Evolutionary conservation across 306 rosid genomes (phyloP).

Genomic region (Quercus bicolor): DNA sequence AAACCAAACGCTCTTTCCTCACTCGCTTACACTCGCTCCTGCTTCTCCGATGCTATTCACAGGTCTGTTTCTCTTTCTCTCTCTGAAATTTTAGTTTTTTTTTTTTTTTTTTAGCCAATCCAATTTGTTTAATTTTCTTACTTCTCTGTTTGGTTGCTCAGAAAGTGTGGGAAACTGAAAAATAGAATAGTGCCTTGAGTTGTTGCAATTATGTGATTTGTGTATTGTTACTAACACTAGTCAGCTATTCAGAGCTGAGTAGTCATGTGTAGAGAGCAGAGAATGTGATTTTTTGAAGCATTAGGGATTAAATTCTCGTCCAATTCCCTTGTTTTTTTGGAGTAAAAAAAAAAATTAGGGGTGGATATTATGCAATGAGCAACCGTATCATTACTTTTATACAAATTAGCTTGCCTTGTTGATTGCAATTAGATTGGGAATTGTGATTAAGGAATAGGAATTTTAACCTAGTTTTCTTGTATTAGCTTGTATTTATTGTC

Average conservation of each 20-base stretch:
- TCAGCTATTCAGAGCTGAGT: not conserved
- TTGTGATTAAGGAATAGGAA: not conserved
- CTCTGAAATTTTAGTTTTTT: not conserved
- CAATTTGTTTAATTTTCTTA: not conserved
- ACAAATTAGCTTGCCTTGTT: not conserved
- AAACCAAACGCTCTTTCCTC: not conserved
- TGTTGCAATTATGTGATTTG: too few species aligned
- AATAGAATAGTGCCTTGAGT: too few species aligned
- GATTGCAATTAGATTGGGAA: not conserved
- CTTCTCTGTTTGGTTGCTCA: too few species aligned
- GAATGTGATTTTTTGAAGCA: not conserved
- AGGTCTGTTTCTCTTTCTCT: not conserved
- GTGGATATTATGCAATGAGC: too few species aligned
- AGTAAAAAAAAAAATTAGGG: too few species aligned
- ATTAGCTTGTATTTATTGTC: not conserved
- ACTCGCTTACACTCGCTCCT: slow-evolving; percentile 6
- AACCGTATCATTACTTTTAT: not conserved
- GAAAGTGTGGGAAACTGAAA: too few species aligned
- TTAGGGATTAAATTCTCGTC: not conserved
- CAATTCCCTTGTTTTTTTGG: not conserved
- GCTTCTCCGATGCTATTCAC: slow-evolving; percentile 2
- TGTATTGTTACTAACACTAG: not conserved
- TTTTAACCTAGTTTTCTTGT: not conserved
- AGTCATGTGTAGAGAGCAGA: not conserved
- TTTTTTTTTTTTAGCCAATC: not conserved